Percentiles rank a stretch among this genome's conserved stretches.
Conservation (phyloP, 306 rosid species). For the Trifolium fragiferum region DNA sequence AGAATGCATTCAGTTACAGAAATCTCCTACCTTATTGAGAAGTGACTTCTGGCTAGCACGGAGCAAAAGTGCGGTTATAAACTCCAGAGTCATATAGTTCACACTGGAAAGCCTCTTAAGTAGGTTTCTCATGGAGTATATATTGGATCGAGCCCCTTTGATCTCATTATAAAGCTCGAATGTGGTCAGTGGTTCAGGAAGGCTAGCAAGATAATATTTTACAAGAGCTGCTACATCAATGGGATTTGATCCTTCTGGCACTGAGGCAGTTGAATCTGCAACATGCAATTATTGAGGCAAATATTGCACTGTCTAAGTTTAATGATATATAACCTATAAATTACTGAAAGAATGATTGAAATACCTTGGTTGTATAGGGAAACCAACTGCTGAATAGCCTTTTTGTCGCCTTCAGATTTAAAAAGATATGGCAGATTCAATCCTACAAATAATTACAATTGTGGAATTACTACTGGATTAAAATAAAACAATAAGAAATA, state of each 20-base stretch:
- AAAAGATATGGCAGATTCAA: slow-evolving; percentile 74
- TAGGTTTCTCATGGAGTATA: slow-evolving; percentile 72
- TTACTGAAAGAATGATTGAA: slow-evolving; percentile 30
- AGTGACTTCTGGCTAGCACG: slow-evolving; percentile 89
- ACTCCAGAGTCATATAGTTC: slow-evolving; percentile 94
- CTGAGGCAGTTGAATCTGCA: slow-evolving; percentile 71
- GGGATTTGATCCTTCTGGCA: slow-evolving; percentile 86
- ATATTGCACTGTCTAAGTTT: slow-evolving; percentile 30
- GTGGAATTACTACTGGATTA: slow-evolving; percentile 29
- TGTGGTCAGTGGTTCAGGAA: slow-evolving; percentile 92
- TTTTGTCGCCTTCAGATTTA: slow-evolving; percentile 85
- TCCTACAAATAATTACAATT: slow-evolving; percentile 55
- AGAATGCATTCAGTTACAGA: slow-evolving; percentile 13
- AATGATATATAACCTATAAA: slow-evolving; percentile 33
- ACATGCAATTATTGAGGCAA: slow-evolving; percentile 29
- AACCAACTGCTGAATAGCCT: slow-evolving; percentile 82
- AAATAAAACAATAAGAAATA: slow-evolving; percentile 19
- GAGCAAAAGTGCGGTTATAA: slow-evolving; percentile 78
- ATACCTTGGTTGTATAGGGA: slow-evolving; percentile 87
- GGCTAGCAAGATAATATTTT: slow-evolving; percentile 92
- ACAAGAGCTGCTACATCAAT: slow-evolving; percentile 81
- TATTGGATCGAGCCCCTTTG: slow-evolving; percentile 75
- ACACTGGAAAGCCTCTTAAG: slow-evolving; percentile 83
- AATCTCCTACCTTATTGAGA: slow-evolving; percentile 74
- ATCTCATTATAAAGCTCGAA: slow-evolving; percentile 80